phyloP scores from a whole-genome alignment of 257 asterid species.

The Nicotiana knightiana region DNA sequence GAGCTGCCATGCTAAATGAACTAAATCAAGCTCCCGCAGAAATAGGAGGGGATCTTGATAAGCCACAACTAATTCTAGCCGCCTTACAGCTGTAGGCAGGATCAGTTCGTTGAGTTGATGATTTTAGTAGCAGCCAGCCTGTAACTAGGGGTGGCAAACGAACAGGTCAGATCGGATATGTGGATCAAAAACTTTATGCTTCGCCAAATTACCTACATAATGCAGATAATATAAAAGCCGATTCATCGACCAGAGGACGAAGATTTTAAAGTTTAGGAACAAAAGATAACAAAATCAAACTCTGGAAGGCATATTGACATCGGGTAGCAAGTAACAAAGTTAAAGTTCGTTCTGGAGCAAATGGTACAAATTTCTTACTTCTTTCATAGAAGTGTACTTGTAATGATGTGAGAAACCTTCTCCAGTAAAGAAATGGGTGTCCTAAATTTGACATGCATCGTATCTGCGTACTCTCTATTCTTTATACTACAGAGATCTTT shows the following conservation, averaged over 20 bases:
- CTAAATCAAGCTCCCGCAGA: too few species aligned
- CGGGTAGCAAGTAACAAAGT: background rate
- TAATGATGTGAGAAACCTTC: background rate
- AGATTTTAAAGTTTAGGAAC: background rate
- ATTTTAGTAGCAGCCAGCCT: too few species aligned
- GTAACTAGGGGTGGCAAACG: too few species aligned
- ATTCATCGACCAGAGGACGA: background rate
- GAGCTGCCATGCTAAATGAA: too few species aligned
- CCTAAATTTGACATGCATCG: background rate
- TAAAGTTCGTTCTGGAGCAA: background rate
- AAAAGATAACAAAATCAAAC: background rate
- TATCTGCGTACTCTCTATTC: background rate
- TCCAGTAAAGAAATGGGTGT: background rate
- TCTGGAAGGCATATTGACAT: background rate
- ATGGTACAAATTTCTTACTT: background rate
- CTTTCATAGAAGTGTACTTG: background rate
- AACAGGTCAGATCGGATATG: too few species aligned
- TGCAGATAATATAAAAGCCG: background rate
- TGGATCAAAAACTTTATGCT: background rate
- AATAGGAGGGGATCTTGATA: too few species aligned
- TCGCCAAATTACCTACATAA: background rate
- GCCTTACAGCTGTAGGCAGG: too few species aligned
- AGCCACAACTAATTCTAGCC: too few species aligned
- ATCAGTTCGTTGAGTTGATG: too few species aligned
- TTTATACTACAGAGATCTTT: conserved; percentile 4